Conservation (phyloP, 2,329 filamentous ascomycete genomes). For the Plectosphaerella plurivora region DNA sequence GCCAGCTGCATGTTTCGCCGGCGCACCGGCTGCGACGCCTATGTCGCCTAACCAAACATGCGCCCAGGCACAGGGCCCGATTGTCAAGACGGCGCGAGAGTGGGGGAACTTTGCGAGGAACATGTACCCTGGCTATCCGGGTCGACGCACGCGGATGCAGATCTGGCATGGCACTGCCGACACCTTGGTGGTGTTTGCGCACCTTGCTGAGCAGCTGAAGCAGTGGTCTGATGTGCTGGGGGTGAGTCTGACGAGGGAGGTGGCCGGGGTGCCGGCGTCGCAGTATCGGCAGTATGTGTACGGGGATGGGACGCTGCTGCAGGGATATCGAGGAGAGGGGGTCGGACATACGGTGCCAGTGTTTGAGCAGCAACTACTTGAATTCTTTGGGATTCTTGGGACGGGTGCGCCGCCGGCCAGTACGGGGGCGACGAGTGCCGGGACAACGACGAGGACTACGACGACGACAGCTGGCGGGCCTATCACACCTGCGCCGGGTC, state of each 20-base stretch:
- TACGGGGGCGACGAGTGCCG: not conserved
- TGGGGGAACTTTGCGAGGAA: conserved; percentile 38
- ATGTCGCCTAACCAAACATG: conserved; percentile 27
- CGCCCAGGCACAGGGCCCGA: conserved; percentile 27
- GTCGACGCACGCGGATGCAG: conserved; percentile 22
- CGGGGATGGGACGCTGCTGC: conserved; percentile 24
- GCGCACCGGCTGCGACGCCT: conserved; percentile 12
- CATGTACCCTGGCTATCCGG: conserved; percentile 25
- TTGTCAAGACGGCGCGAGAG: conserved; percentile 29
- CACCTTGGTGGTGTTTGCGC: conserved; percentile 28
- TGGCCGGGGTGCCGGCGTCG: conserved; percentile 17
- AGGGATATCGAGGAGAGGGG: conserved; percentile 21
- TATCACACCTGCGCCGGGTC: not conserved
- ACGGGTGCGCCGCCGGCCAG: not conserved
- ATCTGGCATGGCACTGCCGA: conserved; percentile 26
- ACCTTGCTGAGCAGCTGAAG: conserved; percentile 14
- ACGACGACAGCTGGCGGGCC: not conserved
- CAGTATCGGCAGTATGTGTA: conserved; percentile 26
- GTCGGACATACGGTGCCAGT: conserved; percentile 25
- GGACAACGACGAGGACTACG: not conserved
- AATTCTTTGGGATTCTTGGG: conserved; percentile 11
- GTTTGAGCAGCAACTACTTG: conserved; percentile 11
- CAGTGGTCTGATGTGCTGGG: conserved; percentile 14
- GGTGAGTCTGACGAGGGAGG: conserved; percentile 16
- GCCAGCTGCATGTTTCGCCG: conserved; percentile 23